A percentile compares a stretch with the other conserved stretches of the same genome.
Conservation (phyloP, 2,329 filamentous ascomycete genomes). For the Aureobasidium musti region DNA sequence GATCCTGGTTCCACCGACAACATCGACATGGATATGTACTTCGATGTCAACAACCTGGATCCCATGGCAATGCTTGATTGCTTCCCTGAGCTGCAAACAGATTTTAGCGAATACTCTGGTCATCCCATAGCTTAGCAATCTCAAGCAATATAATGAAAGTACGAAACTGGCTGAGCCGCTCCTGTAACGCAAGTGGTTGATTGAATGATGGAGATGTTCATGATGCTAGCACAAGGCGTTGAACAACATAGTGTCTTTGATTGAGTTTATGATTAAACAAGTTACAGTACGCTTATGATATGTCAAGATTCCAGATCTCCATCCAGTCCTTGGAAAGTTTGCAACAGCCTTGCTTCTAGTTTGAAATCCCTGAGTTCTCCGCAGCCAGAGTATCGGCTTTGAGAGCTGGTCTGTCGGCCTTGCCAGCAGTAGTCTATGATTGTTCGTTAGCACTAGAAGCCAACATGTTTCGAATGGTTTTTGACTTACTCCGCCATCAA, state of each 20-base stretch:
- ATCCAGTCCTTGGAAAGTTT: no score
- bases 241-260: no score
- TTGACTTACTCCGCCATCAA: constrained; percentile 49
- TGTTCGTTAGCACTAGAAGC: background rate
- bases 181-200: no score
- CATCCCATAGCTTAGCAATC: no score
- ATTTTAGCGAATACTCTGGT: background rate
- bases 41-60: background rate
- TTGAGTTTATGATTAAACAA: no score
- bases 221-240: no score
- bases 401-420: background rate
- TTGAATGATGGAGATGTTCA: no score
- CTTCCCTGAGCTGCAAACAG: background rate
- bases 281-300: background rate
- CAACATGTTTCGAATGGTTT: no score
- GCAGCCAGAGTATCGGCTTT: background rate
- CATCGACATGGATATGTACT: background rate
- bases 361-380: background rate
- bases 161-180: no score
- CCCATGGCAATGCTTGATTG: background rate
- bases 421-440: background rate
- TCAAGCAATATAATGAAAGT: no score
- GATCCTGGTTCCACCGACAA: background rate
- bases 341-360: no score
- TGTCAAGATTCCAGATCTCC: background rate